Evolutionary conservation across 768 basidiomycete species (phyloP), one percentile per base, ranked within the genome.

Genomic region (Leccinum subgranulosum): DNA sequence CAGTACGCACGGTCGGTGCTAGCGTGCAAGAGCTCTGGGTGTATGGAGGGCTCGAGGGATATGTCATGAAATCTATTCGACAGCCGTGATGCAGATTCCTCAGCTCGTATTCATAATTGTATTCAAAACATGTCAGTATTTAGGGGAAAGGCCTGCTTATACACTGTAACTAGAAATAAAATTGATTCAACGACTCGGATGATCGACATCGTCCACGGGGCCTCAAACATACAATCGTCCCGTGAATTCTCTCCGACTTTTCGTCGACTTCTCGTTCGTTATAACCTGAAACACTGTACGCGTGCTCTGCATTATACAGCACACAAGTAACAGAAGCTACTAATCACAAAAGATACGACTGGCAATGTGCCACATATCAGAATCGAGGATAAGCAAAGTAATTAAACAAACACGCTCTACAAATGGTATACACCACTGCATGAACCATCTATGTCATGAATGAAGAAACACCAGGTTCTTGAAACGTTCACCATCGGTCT

Each of bases 21-120:
- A 97, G 94, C 69, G 96, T 99, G 49, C 97, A 99, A 76, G 96
- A 99, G 74, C 77, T 99, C 45, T 98, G 97, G 97, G 80, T 95
- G 14, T 95, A 92, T 62, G 94, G 92, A 8, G 94, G 95, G 7
- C 73, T 98, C 56, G 96, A 98, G 66, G 94, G 94, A 2, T 97
- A 86, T 70, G 91, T 98, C 51, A 73, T 93, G 65, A 91, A 91
- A 72, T 75, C 76, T 63, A 87, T 92, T 51, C 76, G 77, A 59
- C 15, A 36, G 15, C 39, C 50, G 41, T 69, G 57, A 68, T 23
- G 28, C 31, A 25, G 46, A 47, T 47, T 19, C 12, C 28, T 51
- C 9, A 9, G 17, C 39, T n/a, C 43, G 45, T 51, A 51, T 41
- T 36, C 21, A 50, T 27, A 12, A 14, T 1, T 33, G 45, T 55